phyloP scores from a whole-genome alignment of 163 green algal genomes.

The Scenedesmus sp. region DNA sequence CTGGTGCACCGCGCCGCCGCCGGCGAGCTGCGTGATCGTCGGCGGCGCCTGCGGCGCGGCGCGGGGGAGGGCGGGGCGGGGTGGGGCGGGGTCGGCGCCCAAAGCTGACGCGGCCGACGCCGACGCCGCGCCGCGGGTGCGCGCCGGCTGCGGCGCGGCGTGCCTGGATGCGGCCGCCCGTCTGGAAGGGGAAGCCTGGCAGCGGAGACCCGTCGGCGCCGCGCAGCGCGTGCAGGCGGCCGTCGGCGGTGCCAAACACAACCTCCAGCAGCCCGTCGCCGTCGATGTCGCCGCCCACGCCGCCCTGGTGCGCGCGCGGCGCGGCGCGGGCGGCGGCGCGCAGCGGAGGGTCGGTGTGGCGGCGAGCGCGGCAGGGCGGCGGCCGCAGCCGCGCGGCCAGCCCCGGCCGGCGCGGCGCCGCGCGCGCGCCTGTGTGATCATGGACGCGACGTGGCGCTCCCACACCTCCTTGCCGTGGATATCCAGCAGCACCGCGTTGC shows the following conservation, averaged over 20 bases:
- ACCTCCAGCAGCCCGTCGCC: constrained; percentile 93
- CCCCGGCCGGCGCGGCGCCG: background rate
- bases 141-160: background rate
- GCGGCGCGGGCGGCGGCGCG: no score
- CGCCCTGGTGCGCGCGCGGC: constrained; percentile 42
- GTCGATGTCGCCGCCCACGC: constrained; percentile 87
- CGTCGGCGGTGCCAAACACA: constrained; percentile 84
- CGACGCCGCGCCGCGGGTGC: no score
- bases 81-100: no score
- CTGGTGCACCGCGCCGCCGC: constrained; percentile 37
- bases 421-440: constrained; percentile 61
- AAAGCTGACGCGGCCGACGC: background rate
- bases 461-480: constrained; percentile 87
- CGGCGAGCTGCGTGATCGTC: constrained; percentile 12
- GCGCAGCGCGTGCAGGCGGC: constrained; percentile 83
- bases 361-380: background rate
- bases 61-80: background rate
- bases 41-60: background rate
- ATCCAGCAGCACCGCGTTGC: constrained; percentile 89
- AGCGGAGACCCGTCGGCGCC: constrained; percentile 66
- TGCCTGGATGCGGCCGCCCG: constrained; percentile 63
- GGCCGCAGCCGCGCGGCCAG: background rate
- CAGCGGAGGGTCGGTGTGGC: background rate
- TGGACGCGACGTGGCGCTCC: constrained; percentile 85
- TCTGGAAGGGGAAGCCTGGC: constrained; percentile 85